phyloP scores from a whole-genome alignment of 306 rosid genomes.

The Fragaria ananassa region DNA sequence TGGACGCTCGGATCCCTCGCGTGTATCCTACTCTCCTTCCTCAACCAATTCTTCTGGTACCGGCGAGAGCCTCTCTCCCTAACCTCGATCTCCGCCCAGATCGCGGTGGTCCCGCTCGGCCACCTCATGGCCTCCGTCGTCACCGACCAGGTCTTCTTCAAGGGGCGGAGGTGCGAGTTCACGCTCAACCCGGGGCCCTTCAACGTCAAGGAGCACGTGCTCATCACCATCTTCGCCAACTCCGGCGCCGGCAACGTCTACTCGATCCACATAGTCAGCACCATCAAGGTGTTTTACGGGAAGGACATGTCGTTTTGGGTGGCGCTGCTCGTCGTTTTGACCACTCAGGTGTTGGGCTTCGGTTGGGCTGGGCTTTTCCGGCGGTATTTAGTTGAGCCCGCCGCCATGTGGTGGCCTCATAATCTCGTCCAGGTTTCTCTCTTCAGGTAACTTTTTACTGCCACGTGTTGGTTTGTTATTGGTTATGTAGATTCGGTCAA shows the following conservation, averaged over 20 bases:
- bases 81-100: slow-evolving; percentile 44
- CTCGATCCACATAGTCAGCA: slow-evolving; percentile 40
- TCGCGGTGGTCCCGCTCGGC: slow-evolving; percentile 47
- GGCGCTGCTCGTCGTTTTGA: slow-evolving; percentile 38
- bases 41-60: slow-evolving; percentile 50
- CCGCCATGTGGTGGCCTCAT: slow-evolving; percentile 91
- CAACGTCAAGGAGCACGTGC: slow-evolving; percentile 50
- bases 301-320: slow-evolving; percentile 33
- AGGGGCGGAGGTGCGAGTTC: slow-evolving; percentile 35
- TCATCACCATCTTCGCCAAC: slow-evolving; percentile 49
- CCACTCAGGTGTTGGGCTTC: slow-evolving; percentile 62
- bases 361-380: slow-evolving; percentile 87
- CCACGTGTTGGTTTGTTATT: neutral
- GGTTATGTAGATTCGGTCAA: neutral
- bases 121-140: slow-evolving; percentile 40
- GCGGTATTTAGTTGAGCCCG: slow-evolving; percentile 76
- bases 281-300: slow-evolving; percentile 43
- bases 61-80: slow-evolving; percentile 42
- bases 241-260: slow-evolving; percentile 46
- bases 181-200: slow-evolving; percentile 45
- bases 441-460: slow-evolving; percentile 41
- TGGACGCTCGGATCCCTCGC: slow-evolving; percentile 37
- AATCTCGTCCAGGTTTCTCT: slow-evolving; percentile 83
- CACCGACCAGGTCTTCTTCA: slow-evolving; percentile 35
- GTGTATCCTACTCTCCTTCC: slow-evolving; percentile 40